These are phyloP conservation scores for Blastobotrys ciferrii DNA, from an alignment of 1,139 yeast species.

Conservation along the genomic window DNA sequence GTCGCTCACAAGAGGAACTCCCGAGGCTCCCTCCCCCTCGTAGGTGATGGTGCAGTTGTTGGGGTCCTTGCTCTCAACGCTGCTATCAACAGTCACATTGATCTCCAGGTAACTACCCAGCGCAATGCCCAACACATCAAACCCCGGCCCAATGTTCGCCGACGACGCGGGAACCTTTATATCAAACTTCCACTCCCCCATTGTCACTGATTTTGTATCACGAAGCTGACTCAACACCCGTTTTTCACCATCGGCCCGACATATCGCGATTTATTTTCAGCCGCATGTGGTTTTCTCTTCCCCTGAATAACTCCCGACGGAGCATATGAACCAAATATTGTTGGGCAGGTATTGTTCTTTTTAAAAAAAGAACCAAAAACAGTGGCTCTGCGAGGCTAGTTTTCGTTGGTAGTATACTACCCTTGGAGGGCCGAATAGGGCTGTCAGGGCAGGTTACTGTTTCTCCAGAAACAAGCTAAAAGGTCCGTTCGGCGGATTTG, in stretches of 20 bases:
- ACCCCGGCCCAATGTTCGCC: constrained; percentile 98
- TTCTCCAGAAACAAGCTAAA: too few relatives aligned
- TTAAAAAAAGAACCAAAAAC: too few relatives aligned
- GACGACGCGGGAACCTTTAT: constrained; percentile 93
- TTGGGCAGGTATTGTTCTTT: too few relatives aligned
- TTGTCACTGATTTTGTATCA: neutral
- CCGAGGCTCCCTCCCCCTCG: constrained; percentile 72
- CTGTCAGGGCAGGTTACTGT: too few relatives aligned
- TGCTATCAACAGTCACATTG: constrained; percentile 58
- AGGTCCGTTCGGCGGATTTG: too few relatives aligned
- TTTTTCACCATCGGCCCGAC: neutral
- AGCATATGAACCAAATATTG: too few relatives aligned
- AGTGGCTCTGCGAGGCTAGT: too few relatives aligned
- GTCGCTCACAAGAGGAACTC: constrained; percentile 75
- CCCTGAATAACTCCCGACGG: too few relatives aligned
- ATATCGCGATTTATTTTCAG: neutral
- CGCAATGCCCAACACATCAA: constrained; percentile 93
- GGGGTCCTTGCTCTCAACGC: constrained; percentile 51
- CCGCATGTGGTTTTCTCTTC: too few relatives aligned
- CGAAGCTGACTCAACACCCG: neutral
- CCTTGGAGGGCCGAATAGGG: too few relatives aligned
- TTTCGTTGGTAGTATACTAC: too few relatives aligned
- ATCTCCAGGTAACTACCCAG: constrained; percentile 70
- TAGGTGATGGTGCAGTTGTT: constrained; percentile 70
- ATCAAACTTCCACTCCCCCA: constrained; percentile 21